Evolutionary conservation across 2,329 filamentous ascomycete species (phyloP).

Genomic region (Ramularia endophylla): DNA sequence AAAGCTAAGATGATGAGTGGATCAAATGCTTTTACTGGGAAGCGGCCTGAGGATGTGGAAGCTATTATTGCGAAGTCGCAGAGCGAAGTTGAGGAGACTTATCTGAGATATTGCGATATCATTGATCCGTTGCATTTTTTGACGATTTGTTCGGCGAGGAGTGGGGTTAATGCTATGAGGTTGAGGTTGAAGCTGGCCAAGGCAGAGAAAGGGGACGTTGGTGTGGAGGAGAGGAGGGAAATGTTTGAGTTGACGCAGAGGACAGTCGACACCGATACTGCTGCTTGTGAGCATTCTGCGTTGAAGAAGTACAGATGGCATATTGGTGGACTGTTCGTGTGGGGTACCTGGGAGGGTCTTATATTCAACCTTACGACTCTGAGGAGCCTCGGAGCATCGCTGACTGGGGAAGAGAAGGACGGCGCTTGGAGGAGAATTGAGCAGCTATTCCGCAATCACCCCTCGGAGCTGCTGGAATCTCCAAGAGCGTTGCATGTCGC

Average conservation of each 20-base stretch:
- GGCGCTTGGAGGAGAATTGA: constrained; percentile 39
- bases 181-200: constrained; percentile 41
- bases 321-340: constrained; percentile 42
- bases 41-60: constrained; percentile 16
- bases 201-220: constrained; percentile 21
- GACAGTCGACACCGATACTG: constrained; percentile 36
- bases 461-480: constrained; percentile 33
- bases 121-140: constrained; percentile 39
- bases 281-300: constrained; percentile 33
- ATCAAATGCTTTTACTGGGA: constrained; percentile 2
- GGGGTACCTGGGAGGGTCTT: too few relatives aligned
- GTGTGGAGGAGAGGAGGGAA: constrained; percentile 29
- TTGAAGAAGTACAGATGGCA: constrained; percentile 46
- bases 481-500: constrained; percentile 36
- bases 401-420: constrained; percentile 17
- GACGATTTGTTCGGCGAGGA: constrained; percentile 37
- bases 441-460: constrained; percentile 37
- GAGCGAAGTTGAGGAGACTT: constrained; percentile 34
- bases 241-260: constrained; percentile 37
- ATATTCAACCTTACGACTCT: constrained; percentile 30
- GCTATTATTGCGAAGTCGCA: constrained; percentile 35
- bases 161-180: constrained; percentile 38
- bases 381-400: constrained; percentile 9
- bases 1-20: too few relatives aligned
- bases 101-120: constrained; percentile 38